These are phyloP conservation scores for Suhomyces yuchorum DNA, from an alignment of 1,139 yeast genomes.

Conservation along the genomic window DNA sequence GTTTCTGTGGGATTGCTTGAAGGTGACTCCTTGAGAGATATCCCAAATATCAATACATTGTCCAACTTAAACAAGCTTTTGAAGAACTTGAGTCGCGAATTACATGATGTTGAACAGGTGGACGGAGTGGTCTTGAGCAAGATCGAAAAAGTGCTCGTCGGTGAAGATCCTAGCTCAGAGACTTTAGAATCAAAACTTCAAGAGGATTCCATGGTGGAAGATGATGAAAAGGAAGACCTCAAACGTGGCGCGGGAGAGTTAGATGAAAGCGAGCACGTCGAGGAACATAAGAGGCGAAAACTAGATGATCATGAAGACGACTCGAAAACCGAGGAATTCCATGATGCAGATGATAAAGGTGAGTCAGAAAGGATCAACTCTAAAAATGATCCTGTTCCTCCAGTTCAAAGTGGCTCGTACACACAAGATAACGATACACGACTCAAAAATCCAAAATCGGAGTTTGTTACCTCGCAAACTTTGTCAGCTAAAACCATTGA, in stretches of 20 bases:
- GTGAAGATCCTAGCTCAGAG: conserved; percentile 16
- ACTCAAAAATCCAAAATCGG: conserved; percentile 74
- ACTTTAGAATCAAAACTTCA: conserved; percentile 16
- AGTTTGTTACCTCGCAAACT: conserved; percentile 73
- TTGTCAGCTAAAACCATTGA: conserved; percentile 66
- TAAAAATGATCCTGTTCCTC: conserved; percentile 42
- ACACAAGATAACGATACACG: conserved; percentile 59
- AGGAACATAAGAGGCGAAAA: conserved; percentile 6
- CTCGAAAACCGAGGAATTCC: not conserved
- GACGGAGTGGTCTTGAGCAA: conserved; percentile 44
- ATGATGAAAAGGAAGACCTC: conserved; percentile 11
- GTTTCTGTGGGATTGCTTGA: conserved; percentile 59
- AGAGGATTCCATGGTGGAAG: conserved; percentile 16
- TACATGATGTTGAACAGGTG: conserved; percentile 46
- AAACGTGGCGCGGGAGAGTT: conserved; percentile 5
- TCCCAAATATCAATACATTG: conserved; percentile 51
- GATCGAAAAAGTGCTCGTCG: conserved; percentile 21
- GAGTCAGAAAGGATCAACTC: conserved; percentile 20
- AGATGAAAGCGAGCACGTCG: conserved; percentile 11
- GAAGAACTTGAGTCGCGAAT: conserved; percentile 49
- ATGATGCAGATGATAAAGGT: conserved; percentile 8
- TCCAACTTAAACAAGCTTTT: conserved; percentile 50
- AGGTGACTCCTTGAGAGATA: conserved; percentile 54
- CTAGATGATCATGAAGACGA: conserved; percentile 3
- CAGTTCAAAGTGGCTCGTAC: conserved; percentile 48